Conservation (phyloP, 192 early-diverging fungal genomes). For the Thamnidium elegans region DNA sequence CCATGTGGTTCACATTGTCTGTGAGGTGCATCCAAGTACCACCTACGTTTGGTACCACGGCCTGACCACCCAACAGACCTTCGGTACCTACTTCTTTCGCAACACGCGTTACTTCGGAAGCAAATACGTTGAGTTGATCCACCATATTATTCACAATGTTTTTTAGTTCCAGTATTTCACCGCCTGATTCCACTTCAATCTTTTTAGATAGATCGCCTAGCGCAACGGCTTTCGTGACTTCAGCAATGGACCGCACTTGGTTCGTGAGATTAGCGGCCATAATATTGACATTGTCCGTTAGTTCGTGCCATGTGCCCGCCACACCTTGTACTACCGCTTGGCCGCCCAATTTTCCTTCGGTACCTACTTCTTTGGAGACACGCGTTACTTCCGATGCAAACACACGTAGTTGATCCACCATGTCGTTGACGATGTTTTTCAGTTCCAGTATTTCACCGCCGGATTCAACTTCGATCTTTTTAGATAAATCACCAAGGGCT, state of each 20-base stretch:
- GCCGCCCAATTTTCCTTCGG: slow-evolving; percentile 70
- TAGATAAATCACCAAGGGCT: slow-evolving; percentile 49
- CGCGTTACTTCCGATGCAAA: slow-evolving; percentile 56
- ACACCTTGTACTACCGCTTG: slow-evolving; percentile 70
- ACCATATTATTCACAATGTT: slow-evolving; percentile 86
- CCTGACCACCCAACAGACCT: slow-evolving; percentile 57
- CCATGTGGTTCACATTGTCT: slow-evolving; percentile 65
- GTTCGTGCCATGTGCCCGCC: slow-evolving; percentile 72
- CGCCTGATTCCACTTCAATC: slow-evolving; percentile 60
- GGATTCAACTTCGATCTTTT: slow-evolving; percentile 55
- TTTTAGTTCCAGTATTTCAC: slow-evolving; percentile 71
- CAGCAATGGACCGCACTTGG: slow-evolving; percentile 67
- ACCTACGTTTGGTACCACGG: slow-evolving; percentile 50
- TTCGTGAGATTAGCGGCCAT: slow-evolving; percentile 61
- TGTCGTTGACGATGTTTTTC: slow-evolving; percentile 50
- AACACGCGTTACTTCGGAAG: slow-evolving; percentile 61
- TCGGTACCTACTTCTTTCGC: slow-evolving; percentile 62
- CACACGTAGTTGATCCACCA: slow-evolving; percentile 50
- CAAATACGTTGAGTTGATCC: slow-evolving; percentile 49
- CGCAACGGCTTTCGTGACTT: slow-evolving; percentile 57
- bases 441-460: slow-evolving; percentile 55
- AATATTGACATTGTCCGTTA: slow-evolving; percentile 65
- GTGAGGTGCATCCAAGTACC: slow-evolving; percentile 67
- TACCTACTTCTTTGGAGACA: slow-evolving; percentile 52
- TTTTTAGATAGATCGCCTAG: slow-evolving; percentile 55